phyloP scores from a whole-genome alignment of 2,329 filamentous ascomycete genomes.

The Proliferodiscus dingleyae region DNA sequence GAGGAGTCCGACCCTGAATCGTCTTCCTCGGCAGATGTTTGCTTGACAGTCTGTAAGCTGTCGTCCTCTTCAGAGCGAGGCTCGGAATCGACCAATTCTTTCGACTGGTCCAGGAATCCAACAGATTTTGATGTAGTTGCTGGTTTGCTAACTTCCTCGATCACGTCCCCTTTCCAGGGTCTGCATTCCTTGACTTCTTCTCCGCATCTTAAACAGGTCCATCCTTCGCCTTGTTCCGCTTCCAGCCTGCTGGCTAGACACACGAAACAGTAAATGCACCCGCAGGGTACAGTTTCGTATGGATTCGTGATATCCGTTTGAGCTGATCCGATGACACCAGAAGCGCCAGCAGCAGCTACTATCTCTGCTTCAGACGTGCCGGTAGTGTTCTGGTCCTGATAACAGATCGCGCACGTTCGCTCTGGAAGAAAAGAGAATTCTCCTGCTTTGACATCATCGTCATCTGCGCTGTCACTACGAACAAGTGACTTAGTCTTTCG shows the following conservation, averaged over 20 bases:
- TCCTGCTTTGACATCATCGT: slow-evolving; percentile 55
- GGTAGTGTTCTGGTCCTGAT: slow-evolving; percentile 79
- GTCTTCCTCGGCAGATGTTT: background rate
- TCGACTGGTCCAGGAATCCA: slow-evolving; percentile 49
- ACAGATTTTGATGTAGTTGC: slow-evolving; percentile 48
- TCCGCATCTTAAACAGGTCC: slow-evolving; percentile 86
- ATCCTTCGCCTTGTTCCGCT: slow-evolving; percentile 89
- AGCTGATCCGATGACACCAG: slow-evolving; percentile 77
- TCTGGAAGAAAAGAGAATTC: slow-evolving; percentile 85
- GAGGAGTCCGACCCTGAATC: slow-evolving; percentile 20
- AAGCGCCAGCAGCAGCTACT: slow-evolving; percentile 60
- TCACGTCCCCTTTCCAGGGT: slow-evolving; percentile 87
- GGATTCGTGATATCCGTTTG: slow-evolving; percentile 95
- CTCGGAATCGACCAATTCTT: slow-evolving; percentile 18
- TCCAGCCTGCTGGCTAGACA: slow-evolving; percentile 89
- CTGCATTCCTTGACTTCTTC: slow-evolving; percentile 77
- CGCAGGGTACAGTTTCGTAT: slow-evolving; percentile 85
- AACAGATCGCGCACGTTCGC: slow-evolving; percentile 93
- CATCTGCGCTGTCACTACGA: slow-evolving; percentile 44
- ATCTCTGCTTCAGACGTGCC: slow-evolving; percentile 70
- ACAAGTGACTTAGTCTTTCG: slow-evolving; percentile 68
- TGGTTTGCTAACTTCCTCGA: slow-evolving; percentile 48
- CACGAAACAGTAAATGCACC: slow-evolving; percentile 93
- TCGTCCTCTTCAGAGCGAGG: slow-evolving; percentile 18
- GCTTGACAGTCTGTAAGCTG: slow-evolving; percentile 30